These are phyloP conservation scores for Hypholoma fasciculare DNA, from an alignment of 768 basidiomycete genomes.

Conservation along the genomic window DNA sequence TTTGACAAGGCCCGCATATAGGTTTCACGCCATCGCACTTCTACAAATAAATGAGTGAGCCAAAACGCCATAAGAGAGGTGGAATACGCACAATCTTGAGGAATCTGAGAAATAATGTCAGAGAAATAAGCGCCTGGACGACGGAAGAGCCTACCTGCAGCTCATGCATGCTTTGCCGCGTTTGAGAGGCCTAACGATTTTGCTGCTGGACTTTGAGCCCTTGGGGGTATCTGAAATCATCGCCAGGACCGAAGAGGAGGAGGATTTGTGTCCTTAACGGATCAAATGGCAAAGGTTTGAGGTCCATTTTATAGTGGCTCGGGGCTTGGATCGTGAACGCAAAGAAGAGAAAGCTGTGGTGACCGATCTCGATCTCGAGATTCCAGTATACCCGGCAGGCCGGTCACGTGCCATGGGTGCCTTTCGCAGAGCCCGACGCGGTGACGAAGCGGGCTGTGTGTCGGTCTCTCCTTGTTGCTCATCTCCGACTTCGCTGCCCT, in stretches of 20 bases:
- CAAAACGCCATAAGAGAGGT: neutral
- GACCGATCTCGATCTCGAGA: neutral
- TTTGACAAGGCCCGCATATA: conserved; percentile 61
- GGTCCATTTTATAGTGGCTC: conserved; percentile 38
- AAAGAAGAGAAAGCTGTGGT: conserved; percentile 4
- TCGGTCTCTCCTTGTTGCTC: conserved; percentile 20
- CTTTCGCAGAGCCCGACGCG: neutral
- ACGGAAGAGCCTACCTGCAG: conserved; percentile 39
- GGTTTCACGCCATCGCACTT: conserved; percentile 71
- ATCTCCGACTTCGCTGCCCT: conserved; percentile 19
- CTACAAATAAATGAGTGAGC: conserved; percentile 23
- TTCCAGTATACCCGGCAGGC: neutral
- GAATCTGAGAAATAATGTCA: conserved; percentile 31
- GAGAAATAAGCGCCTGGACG: conserved; percentile 1
- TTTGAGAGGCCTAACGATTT: conserved; percentile 43
- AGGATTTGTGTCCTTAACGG: conserved; percentile 30
- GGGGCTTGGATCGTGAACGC: conserved; percentile 18
- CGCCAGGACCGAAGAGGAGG: conserved; percentile 26
- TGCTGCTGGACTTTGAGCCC: conserved; percentile 29
- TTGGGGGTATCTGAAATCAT: conserved; percentile 40
- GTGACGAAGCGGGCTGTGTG: conserved; percentile 15
- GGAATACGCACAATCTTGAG: conserved; percentile 47
- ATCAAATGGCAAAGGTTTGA: conserved; percentile 30
- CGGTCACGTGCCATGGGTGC: conserved; percentile 18
- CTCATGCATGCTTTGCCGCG: conserved; percentile 57